Evolutionary conservation across 2,329 filamentous ascomycete species (phyloP), one percentile per base, ranked within the genome.

Genomic region (Talaromyces sp.): DNA sequence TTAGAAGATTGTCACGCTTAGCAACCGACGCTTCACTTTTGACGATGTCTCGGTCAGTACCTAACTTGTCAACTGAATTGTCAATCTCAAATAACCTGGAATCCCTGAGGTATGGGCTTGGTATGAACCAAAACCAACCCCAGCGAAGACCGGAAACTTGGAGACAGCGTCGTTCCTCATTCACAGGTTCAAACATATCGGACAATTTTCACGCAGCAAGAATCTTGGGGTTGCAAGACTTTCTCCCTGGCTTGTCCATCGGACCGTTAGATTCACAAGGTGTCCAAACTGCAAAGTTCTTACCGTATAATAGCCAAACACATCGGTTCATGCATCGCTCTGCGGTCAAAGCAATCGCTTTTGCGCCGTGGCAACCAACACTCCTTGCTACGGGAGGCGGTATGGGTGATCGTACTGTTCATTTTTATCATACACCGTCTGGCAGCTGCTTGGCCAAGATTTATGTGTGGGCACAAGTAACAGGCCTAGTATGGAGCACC

Each of bases 271-370:
- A 52, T 19, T 52, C 49, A 7, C 49, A 46, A 32, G 13, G 14
- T 10, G n/a, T 43, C 13, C 19, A 27, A 26, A 27, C 24, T 24
- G 50, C 31, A n/a, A n/a, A 10, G 27, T 76, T 80, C 26, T 74
- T 90, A 27, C 77, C 77, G 2, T 69, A 76, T 6, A 85, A 85
- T 7, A 77, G 81, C 31, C 86, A 89, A 68, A 88, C 84, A 67
- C 86, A 96, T 72, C 83, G 83, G 32, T 95, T 91, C 84, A 74
- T 81, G 11, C 91, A 99, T 72, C 86, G 86, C 27, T 93, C 93
- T 0, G 95, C 95, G 2, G 90, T 98, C 66, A 99, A 99, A 75
- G 95, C 95, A 32, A 95, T 98, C 67, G 92, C 95, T 1, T 98
- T 98, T 75, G 96, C 93, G 64, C 93, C 95, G 0, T 99, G 93